Evolutionary conservation across 768 basidiomycete species (phyloP).

Genomic region (Leucosporidium yakuticum): DNA sequence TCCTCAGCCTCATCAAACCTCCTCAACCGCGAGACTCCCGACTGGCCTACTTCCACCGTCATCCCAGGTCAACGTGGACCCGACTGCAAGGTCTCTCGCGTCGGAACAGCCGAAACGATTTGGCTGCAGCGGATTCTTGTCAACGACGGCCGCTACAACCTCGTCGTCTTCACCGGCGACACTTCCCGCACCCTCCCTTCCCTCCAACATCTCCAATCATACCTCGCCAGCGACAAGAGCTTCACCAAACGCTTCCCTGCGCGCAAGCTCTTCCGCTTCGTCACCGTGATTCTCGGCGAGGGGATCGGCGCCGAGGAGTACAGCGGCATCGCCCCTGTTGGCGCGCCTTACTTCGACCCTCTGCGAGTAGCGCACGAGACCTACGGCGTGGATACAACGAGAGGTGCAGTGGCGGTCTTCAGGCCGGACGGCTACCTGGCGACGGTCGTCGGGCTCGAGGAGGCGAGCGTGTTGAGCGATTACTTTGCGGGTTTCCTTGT

Average conservation of each 20-base stretch:
- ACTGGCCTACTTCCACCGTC: conserved; percentile 1
- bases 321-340: conserved; percentile 10
- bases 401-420: conserved; percentile 29
- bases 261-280: conserved; percentile 5
- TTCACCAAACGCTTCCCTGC: conserved; percentile 8
- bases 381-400: conserved; percentile 28
- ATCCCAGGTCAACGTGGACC: conserved; percentile 30
- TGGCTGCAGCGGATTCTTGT: conserved; percentile 25
- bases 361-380: conserved; percentile 19
- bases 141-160: conserved; percentile 28
- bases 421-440: conserved; percentile 34
- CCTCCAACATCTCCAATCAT: conserved; percentile 10
- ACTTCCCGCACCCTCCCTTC: conserved; percentile 11
- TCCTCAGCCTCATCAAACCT: conserved; percentile 8
- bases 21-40: conserved; percentile 1
- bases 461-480: conserved; percentile 10
- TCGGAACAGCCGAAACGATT: conserved; percentile 16
- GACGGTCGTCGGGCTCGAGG: conserved; percentile 19
- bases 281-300: conserved; percentile 9
- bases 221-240: conserved; percentile 14
- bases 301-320: conserved; percentile 15
- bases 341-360: conserved; percentile 23
- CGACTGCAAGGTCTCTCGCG: conserved; percentile 22
- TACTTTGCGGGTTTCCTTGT: conserved; percentile 30
- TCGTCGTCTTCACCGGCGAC: conserved; percentile 31